A percentile compares a stretch with the other conserved stretches of the same genome.
phyloP scores from a whole-genome alignment of 805 yeast species.

The Lipomyces lipofer region DNA sequence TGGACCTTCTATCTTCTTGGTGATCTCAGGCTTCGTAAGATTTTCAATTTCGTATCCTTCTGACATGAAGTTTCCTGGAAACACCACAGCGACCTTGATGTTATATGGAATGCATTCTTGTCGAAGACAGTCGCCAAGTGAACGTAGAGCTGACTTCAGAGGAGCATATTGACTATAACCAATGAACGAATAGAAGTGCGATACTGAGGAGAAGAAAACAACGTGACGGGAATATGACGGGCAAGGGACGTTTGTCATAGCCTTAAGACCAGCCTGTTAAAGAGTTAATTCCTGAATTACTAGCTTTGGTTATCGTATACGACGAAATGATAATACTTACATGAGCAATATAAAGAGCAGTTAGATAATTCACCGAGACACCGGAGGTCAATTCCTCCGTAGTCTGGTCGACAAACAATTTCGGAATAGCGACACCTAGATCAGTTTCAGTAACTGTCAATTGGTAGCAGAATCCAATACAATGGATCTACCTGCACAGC shows the following conservation, averaged over 20 bases:
- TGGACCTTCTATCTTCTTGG: constrained; percentile 81
- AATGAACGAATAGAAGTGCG: constrained; percentile 81
- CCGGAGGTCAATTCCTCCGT: constrained; percentile 61
- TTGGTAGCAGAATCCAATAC: not conserved
- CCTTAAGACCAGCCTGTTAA: constrained; percentile 42
- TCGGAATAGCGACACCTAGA: constrained; percentile 57
- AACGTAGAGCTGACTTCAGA: constrained; percentile 73
- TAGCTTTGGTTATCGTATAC: too few relatives aligned
- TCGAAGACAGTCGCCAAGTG: constrained; percentile 73
- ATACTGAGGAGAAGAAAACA: constrained; percentile 70
- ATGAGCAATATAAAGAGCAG: constrained; percentile 73
- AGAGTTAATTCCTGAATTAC: not conserved
- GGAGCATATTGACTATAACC: constrained; percentile 95
- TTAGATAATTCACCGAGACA: constrained; percentile 65
- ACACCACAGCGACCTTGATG: constrained; percentile 69
- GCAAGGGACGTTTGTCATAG: constrained; percentile 36
- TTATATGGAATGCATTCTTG: constrained; percentile 75
- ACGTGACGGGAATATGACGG: constrained; percentile 48
- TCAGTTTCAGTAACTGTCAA: constrained; percentile 39
- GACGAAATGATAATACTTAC: constrained; percentile 51
- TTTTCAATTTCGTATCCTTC: constrained; percentile 87
- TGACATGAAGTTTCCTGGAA: constrained; percentile 86
- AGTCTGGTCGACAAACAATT: constrained; percentile 67
- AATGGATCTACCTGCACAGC: constrained; percentile 77
- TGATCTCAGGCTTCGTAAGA: constrained; percentile 79